Evolutionary conservation across 768 basidiomycete species (phyloP), one percentile per base, ranked within the genome.

Genomic region (Dacryopinax primogenitus): DNA sequence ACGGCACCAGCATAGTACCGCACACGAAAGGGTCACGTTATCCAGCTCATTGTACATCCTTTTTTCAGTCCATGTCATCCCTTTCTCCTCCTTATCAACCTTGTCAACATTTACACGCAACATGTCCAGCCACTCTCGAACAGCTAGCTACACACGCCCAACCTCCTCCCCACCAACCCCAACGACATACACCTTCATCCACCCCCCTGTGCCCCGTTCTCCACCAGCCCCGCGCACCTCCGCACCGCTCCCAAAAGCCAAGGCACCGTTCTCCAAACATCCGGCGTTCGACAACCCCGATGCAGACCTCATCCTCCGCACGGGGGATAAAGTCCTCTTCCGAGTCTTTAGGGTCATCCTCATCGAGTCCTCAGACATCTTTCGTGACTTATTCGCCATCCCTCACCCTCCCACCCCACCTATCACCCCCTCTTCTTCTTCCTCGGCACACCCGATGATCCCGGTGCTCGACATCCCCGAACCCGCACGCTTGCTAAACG

Each of bases 251-350:
- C 51, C 51, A 11, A 58, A 28, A 30, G 3, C 51, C 3, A 58
- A 58, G 30, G 26, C 51, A 21, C 51, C 51, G 30, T 58, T 58
- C 51, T 28, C 11, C 23, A 58, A 58, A 21, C 51, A 58, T 30
- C 51, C 51, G 4, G 23, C 51, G 51, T 58, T 58, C 51, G 51
- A 58, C 51, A 28, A 26, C 51, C 51, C 51, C 51, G 51, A 58
- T 3, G 51, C 51, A 30, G 51, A 58, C 30, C 51, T 58, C 11
- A 58, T 58, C 51, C 51, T 58, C 26, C 51, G 51, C 3, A 58
- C 51, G 51, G 30, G 13, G 4, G 51, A 58, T 18, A 58, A 58
- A 30, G 51, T 58, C 4, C 30, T 30, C 7, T 58, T 58, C 51
- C 51, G 51, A 23, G 51, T 58, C 3, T 58, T 58, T 30, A 13